Conservation (phyloP, 139 green algal genomes). For the Chlamydomonas eustigma region DNA sequence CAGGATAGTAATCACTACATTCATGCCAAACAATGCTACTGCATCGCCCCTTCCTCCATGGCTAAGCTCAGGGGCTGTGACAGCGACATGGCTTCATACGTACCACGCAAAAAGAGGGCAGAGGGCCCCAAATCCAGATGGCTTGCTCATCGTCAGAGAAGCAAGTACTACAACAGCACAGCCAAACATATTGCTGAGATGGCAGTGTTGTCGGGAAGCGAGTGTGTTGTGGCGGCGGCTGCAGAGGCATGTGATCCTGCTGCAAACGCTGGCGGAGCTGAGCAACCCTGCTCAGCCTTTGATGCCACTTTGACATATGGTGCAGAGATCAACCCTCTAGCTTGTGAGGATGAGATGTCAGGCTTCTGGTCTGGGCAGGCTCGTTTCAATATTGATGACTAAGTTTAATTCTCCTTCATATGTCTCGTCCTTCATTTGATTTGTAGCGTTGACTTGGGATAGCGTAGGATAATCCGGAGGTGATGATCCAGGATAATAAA, state of each 20-base stretch:
- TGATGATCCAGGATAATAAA: too few species aligned
- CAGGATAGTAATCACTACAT: slow-evolving; percentile 4
- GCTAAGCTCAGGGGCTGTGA: not conserved
- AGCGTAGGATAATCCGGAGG: too few species aligned
- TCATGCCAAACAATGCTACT: not conserved
- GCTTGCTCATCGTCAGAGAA: not conserved
- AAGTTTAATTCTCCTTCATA: too few species aligned
- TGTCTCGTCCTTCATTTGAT: too few species aligned
- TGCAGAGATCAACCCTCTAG: not conserved
- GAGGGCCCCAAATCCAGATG: not conserved
- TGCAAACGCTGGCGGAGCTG: not conserved
- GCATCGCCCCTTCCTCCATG: not conserved
- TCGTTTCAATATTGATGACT: not conserved
- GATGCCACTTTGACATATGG: not conserved
- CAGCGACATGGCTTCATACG: not conserved
- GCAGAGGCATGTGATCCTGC: not conserved
- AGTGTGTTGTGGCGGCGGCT: not conserved
- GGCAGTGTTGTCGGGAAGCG: too few species aligned
- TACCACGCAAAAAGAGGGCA: not conserved
- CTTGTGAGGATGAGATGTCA: not conserved
- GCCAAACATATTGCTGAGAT: not conserved
- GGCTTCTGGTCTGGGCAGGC: not conserved
- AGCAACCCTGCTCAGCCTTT: not conserved
- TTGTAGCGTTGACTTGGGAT: too few species aligned
- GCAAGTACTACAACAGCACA: not conserved